These are phyloP conservation scores for Magnaporthales sp. DNA, from an alignment of 2,329 filamentous ascomycete genomes.

Conservation along the genomic window DNA sequence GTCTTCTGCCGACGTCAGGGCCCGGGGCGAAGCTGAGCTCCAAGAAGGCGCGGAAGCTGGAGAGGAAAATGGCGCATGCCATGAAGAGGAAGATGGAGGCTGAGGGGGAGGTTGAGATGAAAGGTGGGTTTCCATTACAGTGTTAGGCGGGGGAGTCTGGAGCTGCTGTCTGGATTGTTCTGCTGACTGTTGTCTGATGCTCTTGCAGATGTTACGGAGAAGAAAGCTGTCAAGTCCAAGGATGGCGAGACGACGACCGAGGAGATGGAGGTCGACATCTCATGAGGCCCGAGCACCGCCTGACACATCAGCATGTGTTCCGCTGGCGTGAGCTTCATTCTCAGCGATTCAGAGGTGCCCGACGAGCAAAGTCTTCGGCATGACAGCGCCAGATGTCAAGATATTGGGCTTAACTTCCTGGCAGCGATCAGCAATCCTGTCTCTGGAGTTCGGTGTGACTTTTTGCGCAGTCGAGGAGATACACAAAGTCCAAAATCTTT, in stretches of 20 bases:
- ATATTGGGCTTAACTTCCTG: background rate
- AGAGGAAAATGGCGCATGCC: constrained; percentile 43
- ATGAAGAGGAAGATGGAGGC: constrained; percentile 42
- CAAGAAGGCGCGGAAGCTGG: constrained; percentile 48
- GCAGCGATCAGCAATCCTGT: background rate
- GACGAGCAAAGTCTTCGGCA: background rate
- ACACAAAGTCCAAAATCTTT: background rate
- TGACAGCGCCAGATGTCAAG: background rate
- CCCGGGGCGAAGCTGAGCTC: constrained; percentile 39
- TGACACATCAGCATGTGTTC: background rate
- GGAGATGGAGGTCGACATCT: constrained; percentile 7
- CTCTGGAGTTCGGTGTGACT: background rate
- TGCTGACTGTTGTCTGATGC: background rate
- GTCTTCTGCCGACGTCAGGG: constrained; percentile 46
- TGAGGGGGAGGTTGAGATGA: constrained; percentile 33
- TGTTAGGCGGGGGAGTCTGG: background rate
- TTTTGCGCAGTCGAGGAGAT: background rate
- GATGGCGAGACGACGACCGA: background rate
- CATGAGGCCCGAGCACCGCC: background rate
- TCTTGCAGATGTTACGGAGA: background rate
- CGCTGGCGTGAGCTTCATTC: background rate
- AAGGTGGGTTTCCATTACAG: constrained; percentile 2
- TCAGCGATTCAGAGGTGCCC: background rate
- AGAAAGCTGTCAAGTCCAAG: background rate
- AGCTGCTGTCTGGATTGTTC: background rate